Evolutionary conservation across 371 early-diverging fungal species (phyloP).

Genomic region (Mortierella sp.): DNA sequence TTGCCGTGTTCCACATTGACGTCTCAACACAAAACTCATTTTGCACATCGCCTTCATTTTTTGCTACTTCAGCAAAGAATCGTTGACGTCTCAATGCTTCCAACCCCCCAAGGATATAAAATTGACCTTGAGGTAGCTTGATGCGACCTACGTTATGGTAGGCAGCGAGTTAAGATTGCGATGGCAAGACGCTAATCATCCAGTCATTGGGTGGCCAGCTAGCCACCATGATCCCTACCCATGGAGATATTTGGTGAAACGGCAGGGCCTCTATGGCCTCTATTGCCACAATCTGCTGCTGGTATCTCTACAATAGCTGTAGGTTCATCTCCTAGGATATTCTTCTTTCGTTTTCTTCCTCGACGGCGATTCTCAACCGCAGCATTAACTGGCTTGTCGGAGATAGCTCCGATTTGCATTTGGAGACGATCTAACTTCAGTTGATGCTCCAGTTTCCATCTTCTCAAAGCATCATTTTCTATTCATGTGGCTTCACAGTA

Average conservation of each 20-base stretch:
- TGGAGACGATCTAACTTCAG: conserved; percentile 2
- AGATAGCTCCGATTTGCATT: background rate
- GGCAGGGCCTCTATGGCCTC: no score
- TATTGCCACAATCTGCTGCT: background rate
- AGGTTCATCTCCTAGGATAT: background rate
- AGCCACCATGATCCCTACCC: background rate
- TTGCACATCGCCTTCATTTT: background rate
- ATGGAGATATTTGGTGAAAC: background rate
- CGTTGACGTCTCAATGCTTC: conserved; percentile 8
- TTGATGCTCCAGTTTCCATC: conserved; percentile 21
- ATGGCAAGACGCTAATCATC: no score
- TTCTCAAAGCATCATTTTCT: conserved; percentile 20
- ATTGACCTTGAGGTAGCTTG: background rate
- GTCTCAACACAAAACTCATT: conserved; percentile 11
- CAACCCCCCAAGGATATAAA: conserved; percentile 5
- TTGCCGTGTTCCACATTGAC: conserved; percentile 16
- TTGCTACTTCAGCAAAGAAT: conserved; percentile 20
- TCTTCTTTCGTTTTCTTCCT: conserved; percentile 12
- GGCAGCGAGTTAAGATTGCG: background rate
- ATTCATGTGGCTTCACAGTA: background rate
- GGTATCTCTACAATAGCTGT: background rate
- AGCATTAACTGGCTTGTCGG: no score
- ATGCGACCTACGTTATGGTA: background rate
- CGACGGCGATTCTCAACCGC: background rate
- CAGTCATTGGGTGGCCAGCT: background rate